Conservation (phyloP, 169 alveolate genomes). For the Cryptosporidium sp. region DNA sequence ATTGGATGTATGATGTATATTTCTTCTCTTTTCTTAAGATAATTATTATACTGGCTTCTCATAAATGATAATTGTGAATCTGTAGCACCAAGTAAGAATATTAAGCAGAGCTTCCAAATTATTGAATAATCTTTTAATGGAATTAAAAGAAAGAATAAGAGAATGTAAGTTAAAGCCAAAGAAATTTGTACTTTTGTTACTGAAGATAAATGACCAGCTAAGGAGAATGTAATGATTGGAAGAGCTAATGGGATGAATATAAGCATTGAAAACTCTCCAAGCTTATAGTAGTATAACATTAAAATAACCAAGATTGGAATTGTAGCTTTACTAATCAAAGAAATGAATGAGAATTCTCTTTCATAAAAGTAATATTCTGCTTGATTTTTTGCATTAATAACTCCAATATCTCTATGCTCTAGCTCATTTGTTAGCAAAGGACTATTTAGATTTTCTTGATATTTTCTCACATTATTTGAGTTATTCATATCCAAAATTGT, state of each 20-base stretch:
- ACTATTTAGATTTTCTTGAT: neutral
- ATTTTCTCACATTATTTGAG: neutral
- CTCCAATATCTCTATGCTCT: neutral
- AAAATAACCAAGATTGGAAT: constrained; percentile 6
- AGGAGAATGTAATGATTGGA: constrained; percentile 13
- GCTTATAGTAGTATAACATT: constrained; percentile 22
- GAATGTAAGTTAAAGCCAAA: constrained; percentile 10
- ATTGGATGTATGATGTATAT: neutral
- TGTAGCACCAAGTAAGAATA: constrained; percentile 25
- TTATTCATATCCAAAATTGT: neutral
- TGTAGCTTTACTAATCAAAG: neutral
- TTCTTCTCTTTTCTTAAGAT: neutral
- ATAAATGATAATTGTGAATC: constrained; percentile 9
- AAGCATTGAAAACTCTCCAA: constrained; percentile 26
- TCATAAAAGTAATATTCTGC: neutral
- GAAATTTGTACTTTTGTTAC: constrained; percentile 12
- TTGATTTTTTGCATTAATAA: neutral
- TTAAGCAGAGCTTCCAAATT: constrained; percentile 31
- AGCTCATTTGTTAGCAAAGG: neutral
- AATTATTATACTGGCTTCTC: constrained; percentile 6
- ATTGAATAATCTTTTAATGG: constrained; percentile 9
- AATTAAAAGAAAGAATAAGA: constrained; percentile 1
- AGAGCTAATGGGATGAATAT: constrained; percentile 17
- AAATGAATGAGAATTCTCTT: constrained; percentile 2
- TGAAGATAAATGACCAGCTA: constrained; percentile 17